Evolutionary conservation across 2,329 filamentous ascomycete genomes (phyloP), one percentile per base, ranked within the genome.

Genomic region (Penicillium sumatraense): DNA sequence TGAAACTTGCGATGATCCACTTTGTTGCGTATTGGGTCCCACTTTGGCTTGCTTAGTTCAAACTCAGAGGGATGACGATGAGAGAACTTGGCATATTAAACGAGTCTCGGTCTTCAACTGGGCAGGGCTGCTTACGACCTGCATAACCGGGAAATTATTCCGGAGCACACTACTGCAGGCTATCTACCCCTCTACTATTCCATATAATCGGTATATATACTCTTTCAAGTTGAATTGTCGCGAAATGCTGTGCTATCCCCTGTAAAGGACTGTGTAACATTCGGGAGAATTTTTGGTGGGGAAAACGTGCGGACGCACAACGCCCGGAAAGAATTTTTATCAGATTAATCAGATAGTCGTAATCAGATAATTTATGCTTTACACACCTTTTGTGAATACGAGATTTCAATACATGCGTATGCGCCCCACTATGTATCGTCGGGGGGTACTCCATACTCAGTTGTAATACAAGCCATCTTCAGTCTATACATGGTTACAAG

Each of bases 291-390:
- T n/a, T 18, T 42, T 24, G 41, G 41, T 44, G 41, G 41, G 14
- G 24, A 44, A 29, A 44, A 44, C 6, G n/a, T n/a, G n/a, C n/a
- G n/a, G n/a, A n/a, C n/a, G n/a, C n/a, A n/a, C 7, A 8, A 44
- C 5, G 9, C n/a, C 9, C 14, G 14, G 38, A 21, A 38, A 42
- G n/a, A 9, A 27, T 27, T 40, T 50, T 51, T 44, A 51, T 51
- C 49, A 51, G 49, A 51, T 51, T 51, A 51, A 42, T 51, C 49
- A 51, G 49, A 51, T 51, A 46, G 26, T 31, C 18, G 42, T 31
- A 46, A 46, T 46, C 42, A 46, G 42, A 46, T 46, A 27, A 46
- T 31, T 46, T 27, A 31, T 18, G 26, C 27, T 46, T 31, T 46
- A 23, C 24, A 23, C 24, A 5, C n/a, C 4, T 29, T 33, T 27